Conservation (phyloP, 148 eudicot species). For the Beta vulgaris region DNA sequence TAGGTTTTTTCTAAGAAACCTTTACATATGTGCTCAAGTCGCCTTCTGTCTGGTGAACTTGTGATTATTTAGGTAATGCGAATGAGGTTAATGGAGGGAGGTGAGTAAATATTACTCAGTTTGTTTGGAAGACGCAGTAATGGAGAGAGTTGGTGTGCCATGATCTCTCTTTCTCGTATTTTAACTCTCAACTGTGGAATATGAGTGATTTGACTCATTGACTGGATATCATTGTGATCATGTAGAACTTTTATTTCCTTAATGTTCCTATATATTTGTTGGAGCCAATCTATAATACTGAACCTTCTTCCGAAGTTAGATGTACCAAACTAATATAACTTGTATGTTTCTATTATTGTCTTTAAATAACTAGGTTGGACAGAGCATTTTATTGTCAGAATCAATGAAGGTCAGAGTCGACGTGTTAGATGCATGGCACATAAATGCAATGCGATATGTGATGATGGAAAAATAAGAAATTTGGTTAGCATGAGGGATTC, state of each 20-base stretch:
- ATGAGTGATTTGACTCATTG: not conserved
- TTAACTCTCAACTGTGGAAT: not conserved
- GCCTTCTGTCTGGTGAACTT: not conserved
- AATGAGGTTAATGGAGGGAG: not conserved
- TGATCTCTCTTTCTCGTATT: not conserved
- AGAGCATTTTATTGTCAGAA: slow-evolving; percentile 62
- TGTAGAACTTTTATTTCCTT: too few species aligned
- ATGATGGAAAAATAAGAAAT: slow-evolving; percentile 49
- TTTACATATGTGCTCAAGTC: not conserved
- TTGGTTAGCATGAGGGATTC: slow-evolving; percentile 45
- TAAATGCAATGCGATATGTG: slow-evolving; percentile 60
- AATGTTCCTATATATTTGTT: not conserved
- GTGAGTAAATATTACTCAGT: not conserved
- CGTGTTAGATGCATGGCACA: slow-evolving; percentile 66
- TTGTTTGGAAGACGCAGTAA: not conserved
- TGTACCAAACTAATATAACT: not conserved
- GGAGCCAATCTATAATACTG: not conserved
- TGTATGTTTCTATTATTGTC: not conserved
- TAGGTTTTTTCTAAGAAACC: not conserved
- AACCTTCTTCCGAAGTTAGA: not conserved
- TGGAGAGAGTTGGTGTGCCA: not conserved
- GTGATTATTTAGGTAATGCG: not conserved
- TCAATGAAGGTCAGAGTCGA: slow-evolving; percentile 70
- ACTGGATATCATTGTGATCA: not conserved
- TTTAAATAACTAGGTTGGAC: slow-evolving; percentile 50